These are phyloP conservation scores for Suhomyces vadensis DNA, from an alignment of 805 yeast species.

Conservation along the genomic window DNA sequence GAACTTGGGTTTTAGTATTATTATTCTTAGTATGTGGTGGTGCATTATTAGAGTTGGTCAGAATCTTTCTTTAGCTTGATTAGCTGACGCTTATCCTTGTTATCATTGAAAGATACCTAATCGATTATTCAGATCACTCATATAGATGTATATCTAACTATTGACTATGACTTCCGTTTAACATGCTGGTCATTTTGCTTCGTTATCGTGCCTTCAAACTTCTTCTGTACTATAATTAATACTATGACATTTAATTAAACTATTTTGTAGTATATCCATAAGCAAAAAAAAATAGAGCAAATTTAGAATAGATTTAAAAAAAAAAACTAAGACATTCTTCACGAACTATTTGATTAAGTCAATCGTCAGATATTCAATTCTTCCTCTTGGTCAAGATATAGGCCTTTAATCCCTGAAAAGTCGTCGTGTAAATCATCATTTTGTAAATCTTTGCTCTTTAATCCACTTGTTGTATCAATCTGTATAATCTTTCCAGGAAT, in stretches of 20 bases:
- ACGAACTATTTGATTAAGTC: too few species aligned
- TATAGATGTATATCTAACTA: not conserved
- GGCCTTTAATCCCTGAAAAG: not conserved
- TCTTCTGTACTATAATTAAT: slow-evolving; percentile 5
- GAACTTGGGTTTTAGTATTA: slow-evolving; percentile 60
- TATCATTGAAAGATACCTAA: too few species aligned
- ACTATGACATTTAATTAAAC: not conserved
- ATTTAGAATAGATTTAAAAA: not conserved
- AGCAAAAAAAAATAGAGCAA: not conserved
- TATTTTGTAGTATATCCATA: not conserved
- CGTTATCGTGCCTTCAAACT: not conserved
- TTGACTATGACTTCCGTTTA: not conserved
- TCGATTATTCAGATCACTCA: too few species aligned
- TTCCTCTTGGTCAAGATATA: slow-evolving; percentile 5
- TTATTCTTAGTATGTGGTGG: slow-evolving; percentile 79
- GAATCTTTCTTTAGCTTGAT: slow-evolving; percentile 54
- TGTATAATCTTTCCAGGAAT: slow-evolving; percentile 9
- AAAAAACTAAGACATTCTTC: not conserved
- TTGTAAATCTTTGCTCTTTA: not conserved
- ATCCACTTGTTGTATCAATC: not conserved
- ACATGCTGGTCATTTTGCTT: not conserved
- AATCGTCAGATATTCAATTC: not conserved
- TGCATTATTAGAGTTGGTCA: slow-evolving; percentile 69
- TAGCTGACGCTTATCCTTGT: too few species aligned
- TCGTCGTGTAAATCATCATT: not conserved